A percentile compares a stretch with the other conserved stretches of the same genome.
Evolutionary conservation across 2,329 filamentous ascomycete genomes (phyloP).

Genomic region (Aotearoamyces nothofagi): DNA sequence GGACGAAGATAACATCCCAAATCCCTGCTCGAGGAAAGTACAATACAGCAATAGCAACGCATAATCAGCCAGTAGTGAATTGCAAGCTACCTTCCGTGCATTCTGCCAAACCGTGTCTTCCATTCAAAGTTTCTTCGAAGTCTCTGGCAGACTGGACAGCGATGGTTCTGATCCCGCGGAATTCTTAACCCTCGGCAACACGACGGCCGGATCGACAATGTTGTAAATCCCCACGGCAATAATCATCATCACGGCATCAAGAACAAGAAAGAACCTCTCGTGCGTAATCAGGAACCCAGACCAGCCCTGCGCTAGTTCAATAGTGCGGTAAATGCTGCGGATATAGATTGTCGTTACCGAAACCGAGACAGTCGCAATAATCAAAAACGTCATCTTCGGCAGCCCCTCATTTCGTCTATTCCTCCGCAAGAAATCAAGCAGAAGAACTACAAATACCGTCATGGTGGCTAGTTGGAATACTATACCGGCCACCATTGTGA

Average conservation of each 20-base stretch:
- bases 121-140: too few species aligned
- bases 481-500: slow-evolving; percentile 23
- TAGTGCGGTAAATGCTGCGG: slow-evolving; percentile 26
- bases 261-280: slow-evolving; percentile 26
- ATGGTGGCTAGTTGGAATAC: slow-evolving; percentile 20
- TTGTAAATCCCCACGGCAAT: slow-evolving; percentile 19
- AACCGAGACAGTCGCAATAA: slow-evolving; percentile 23
- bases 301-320: slow-evolving; percentile 29
- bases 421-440: slow-evolving; percentile 14
- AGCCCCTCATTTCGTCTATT: slow-evolving; percentile 11
- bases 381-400: too few species aligned
- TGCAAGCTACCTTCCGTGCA: too few species aligned
- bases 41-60: too few species aligned
- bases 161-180: too few species aligned
- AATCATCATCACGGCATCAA: slow-evolving; percentile 27
- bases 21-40: too few species aligned
- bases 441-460: slow-evolving; percentile 26
- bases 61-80: too few species aligned
- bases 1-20: too few species aligned
- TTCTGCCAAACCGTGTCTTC: too few species aligned
- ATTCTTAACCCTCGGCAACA: too few species aligned
- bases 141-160: too few species aligned
- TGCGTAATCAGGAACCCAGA: slow-evolving; percentile 25
- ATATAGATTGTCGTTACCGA: slow-evolving; percentile 26
- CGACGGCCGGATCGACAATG: too few species aligned